These are phyloP conservation scores for Smallanthus sonchifolius DNA, from an alignment of 129 eudicot genomes.

Conservation along the genomic window DNA sequence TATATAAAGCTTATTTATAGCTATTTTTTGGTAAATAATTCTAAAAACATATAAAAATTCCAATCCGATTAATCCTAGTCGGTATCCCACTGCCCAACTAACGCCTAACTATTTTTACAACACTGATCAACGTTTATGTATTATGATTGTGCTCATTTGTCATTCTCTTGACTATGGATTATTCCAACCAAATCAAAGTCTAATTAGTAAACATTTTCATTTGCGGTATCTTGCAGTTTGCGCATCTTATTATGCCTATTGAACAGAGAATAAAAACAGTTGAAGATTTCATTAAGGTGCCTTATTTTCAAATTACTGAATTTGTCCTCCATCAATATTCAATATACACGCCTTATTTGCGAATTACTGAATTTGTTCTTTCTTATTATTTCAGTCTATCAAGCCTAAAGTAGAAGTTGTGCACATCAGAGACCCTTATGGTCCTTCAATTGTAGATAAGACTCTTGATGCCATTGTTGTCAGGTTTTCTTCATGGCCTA, in stretches of 20 bases:
- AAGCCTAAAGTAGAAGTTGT: constrained; percentile 82
- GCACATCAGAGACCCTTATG: constrained; percentile 87
- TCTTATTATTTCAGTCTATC: constrained; percentile 48
- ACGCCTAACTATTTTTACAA: too few relatives aligned
- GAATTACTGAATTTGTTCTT: not conserved
- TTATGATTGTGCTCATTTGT: too few relatives aligned
- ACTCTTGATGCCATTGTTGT: constrained; percentile 89
- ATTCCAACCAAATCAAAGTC: not conserved
- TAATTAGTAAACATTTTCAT: not conserved
- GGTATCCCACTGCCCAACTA: too few relatives aligned
- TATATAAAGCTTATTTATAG: too few relatives aligned
- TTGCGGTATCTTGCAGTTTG: constrained; percentile 49
- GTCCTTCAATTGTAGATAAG: constrained; percentile 79
- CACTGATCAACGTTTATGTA: too few relatives aligned
- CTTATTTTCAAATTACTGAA: not conserved
- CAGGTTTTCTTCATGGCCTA: constrained; percentile 40
- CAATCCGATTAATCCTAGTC: too few relatives aligned
- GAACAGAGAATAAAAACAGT: constrained; percentile 58
- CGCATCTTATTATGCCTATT: constrained; percentile 72
- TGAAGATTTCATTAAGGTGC: constrained; percentile 80
- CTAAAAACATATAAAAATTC: too few relatives aligned
- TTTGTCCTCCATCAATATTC: not conserved
- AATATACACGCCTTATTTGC: not conserved
- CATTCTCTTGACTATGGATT: not conserved
- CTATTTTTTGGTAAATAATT: too few relatives aligned